Base-by-base conservation (phyloP, 2,329 filamentous ascomycete species). In the Drechslera avenae region DNA sequence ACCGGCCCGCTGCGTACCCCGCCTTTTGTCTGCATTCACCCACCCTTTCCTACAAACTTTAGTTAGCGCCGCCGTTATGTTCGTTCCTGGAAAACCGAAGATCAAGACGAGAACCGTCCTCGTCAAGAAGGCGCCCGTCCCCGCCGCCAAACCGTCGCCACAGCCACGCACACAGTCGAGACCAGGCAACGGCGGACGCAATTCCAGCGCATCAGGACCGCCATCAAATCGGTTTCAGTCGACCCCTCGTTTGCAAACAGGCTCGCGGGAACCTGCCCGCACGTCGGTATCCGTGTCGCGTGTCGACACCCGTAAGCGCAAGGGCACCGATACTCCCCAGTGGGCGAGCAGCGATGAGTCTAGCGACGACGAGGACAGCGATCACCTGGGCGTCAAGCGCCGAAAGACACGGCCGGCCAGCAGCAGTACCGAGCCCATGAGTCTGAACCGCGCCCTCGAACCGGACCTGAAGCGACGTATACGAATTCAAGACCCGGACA, bases 391-490 rank as follows among this genome's bases (percentile, higher is more conserved):
- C 13, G 59, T 60, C 18, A 62, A 60, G 47, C 46, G 71, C 33
- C 47, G 57, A 53, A 72, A 71, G 58, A 65, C 69, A 32, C 56
- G 68, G 51, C 71, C 70, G 46, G 71, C 66, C 45, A 74, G 70
- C 57, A 69, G 55, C 28, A 73, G 69, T 41, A 68, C 65, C 1
- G 72, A 75, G 58, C 72, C 72, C 3, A 54, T 60, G 52, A 60
- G 63, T n/a, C 56, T 73, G 50, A 70, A 73, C 40, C 66, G 71
- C 52, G 62, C 64, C 33, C 63, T 73, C 26, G 69, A 73, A 57
- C 72, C 72, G 10, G 72, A 75, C 50, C 40, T 60, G 49, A 63
- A 61, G 43, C 50, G 72, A 39, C 60, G 69, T 50, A 67, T 75
- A 50, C 62, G 70, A 7, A 61, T 64, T 51, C 57, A 55, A 31